Evolutionary conservation across 805 yeast species (phyloP), one percentile per base, ranked within the genome.

Genomic region (Torulaspora delbrueckii): DNA sequence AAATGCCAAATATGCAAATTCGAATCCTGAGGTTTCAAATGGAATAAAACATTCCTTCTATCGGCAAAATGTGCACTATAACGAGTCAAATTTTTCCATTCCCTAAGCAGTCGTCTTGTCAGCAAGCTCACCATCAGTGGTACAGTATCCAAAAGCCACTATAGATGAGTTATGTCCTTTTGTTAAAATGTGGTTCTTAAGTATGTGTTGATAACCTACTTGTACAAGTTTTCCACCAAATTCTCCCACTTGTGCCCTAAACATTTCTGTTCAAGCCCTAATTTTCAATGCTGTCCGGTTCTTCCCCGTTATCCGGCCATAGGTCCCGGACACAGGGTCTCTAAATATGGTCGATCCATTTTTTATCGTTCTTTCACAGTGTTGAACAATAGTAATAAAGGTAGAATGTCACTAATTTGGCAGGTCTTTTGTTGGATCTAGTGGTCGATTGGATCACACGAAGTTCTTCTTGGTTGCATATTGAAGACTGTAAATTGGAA

Each of bases 1-100:
- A 63, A 42, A 48, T 63, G 63, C 69, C 69, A 65, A 5, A 63
- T 42, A 37, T 57, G 61, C n/a, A 60, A 33, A 43, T 65, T 60
- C 2, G 64, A 54, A 31, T 65, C 69, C 40, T 63, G 66, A 23
- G 69, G 69, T 40, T 53, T 57, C 23, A 63, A 40, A 45, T 53
- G 45, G 40, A 43, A 63, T 13, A 47, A 28, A 8, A 33, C 38
- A 6, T 47, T 42, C n/a, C 31, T 35, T 28, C 39, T 41, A 35
- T 43, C 48, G 32, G 27, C 25, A 5, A 30, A 32, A 27, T 40
- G 50, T 13, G 42, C 23, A 31, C 40, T 42, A 31, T 40, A 44
- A 36, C 54, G 46, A 35, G 45, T 42, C 2, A 63, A 31, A 31
- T 48, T 43, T 40, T 63, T 65, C 69, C 69, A 65, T 13, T 63